Base-by-base conservation (phyloP, 2,329 filamentous ascomycete genomes). In the Torrubiella hemipterigena region DNA sequence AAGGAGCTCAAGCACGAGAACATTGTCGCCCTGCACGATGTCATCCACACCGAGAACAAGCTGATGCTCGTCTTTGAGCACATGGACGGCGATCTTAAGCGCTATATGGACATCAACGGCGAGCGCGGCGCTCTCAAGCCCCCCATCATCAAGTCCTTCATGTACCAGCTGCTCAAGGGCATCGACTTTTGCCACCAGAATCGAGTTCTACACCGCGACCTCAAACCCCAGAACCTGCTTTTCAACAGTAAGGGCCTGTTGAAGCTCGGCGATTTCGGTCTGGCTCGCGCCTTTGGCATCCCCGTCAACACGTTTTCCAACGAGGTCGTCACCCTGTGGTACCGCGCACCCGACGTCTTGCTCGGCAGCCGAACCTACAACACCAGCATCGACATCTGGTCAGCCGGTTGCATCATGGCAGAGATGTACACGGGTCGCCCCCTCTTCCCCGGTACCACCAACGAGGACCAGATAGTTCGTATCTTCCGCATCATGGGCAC, bases 341-440 rank as follows among this genome's bases (percentile, higher is more conserved):
- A 98, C 56, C 82, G 91, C 26, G 91, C 91, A 1, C 91, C 91
- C 1, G 91, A 98, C 48, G 91, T 98, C 28, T 71, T 98, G 31
- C 72, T 98, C 27, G 91, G 91, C 31, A 91, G 82, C 47, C 69
- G 91, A 42, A 96, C 91, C 15, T 98, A 98, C 64, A 98, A 94
- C 60, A 98, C 91, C n/a, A 93, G 85, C 59, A 96, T 98, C 55
- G 91, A 98, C 50, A 96, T 98, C 52, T 98, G 91, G 91, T 94
- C 85, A 6, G 91, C 91, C 6, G 91, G 91, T 34, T 98, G 91
- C 57, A 98, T 98, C 65, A 96, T 98, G 91, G 91, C 91, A 8
- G 91, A 98, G 60, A 95, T 98, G 86, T 96, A 93, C 57, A 95
- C 89, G 0, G 91, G 91, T 4, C 74, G 91, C 13, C 91, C 91